phyloP scores from a whole-genome alignment of 441 rosid species.

The Euphorbia corollata region DNA sequence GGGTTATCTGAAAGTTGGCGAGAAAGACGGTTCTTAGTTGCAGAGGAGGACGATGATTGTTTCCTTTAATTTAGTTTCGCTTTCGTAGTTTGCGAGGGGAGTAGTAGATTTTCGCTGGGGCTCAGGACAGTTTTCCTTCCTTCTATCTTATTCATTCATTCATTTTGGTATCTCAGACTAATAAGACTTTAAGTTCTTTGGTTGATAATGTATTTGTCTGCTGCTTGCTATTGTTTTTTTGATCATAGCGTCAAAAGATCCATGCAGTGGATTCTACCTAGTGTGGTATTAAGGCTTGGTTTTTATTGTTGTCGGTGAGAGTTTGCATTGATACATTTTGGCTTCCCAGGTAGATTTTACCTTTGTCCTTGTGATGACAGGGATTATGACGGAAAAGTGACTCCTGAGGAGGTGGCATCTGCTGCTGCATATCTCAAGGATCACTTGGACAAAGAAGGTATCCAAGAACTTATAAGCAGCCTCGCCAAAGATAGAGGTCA shows the following conservation, averaged over 20 bases:
- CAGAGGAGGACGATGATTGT: neutral
- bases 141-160: neutral
- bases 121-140: neutral
- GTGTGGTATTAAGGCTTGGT: too few species aligned
- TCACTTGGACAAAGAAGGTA: constrained; percentile 73
- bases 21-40: neutral
- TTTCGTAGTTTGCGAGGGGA: neutral
- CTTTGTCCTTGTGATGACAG: constrained; percentile 32
- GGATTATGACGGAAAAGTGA: constrained; percentile 85
- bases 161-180: neutral
- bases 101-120: neutral
- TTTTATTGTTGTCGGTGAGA: neutral
- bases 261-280: too few species aligned
- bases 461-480: constrained; percentile 71
- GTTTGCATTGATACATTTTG: neutral
- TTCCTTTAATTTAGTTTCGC: neutral
- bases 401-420: constrained; percentile 85
- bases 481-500: constrained; percentile 80
- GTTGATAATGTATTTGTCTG: neutral
- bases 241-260: too few species aligned
- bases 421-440: constrained; percentile 72
- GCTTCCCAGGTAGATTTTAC: constrained; percentile 8
- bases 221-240: neutral
- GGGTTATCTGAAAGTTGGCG: too few species aligned
- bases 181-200: neutral